phyloP scores from a whole-genome alignment of 306 rosid species.

The Amphicarpaea edgeworthii region DNA sequence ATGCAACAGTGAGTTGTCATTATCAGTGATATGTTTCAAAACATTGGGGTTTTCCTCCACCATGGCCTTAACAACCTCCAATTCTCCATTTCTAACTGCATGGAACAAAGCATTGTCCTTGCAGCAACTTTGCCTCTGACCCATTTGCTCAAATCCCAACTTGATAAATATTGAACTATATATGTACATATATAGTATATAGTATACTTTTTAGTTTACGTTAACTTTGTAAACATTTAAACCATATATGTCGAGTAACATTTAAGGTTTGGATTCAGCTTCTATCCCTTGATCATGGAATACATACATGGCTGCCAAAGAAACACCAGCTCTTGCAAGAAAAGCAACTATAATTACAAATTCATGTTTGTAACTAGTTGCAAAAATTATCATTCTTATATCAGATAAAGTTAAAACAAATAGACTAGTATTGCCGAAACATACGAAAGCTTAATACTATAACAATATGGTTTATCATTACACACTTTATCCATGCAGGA shows the following conservation, averaged over 20 bases:
- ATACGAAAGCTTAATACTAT: not conserved
- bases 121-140: slow-evolving; percentile 51
- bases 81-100: slow-evolving; percentile 66
- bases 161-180: too few species aligned
- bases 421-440: not conserved
- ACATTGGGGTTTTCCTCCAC: slow-evolving; percentile 53
- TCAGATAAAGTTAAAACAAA: slow-evolving; percentile 2
- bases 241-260: too few species aligned
- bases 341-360: not conserved
- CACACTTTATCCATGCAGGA: not conserved
- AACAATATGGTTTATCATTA: slow-evolving; percentile 9
- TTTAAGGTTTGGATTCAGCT: not conserved
- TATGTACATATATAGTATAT: too few species aligned
- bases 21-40: slow-evolving; percentile 53
- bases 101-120: slow-evolving; percentile 58
- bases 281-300: not conserved
- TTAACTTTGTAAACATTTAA: not conserved
- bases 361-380: not conserved
- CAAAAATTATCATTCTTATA: not conserved
- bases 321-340: not conserved
- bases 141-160: too few species aligned
- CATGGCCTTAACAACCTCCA: slow-evolving; percentile 57
- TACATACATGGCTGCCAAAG: not conserved
- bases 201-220: too few species aligned
- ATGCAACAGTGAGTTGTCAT: slow-evolving; percentile 64